Evolutionary conservation across 768 basidiomycete genomes (phyloP), one percentile per base, ranked within the genome.

Genomic region (Fistulinella prunicolor): DNA sequence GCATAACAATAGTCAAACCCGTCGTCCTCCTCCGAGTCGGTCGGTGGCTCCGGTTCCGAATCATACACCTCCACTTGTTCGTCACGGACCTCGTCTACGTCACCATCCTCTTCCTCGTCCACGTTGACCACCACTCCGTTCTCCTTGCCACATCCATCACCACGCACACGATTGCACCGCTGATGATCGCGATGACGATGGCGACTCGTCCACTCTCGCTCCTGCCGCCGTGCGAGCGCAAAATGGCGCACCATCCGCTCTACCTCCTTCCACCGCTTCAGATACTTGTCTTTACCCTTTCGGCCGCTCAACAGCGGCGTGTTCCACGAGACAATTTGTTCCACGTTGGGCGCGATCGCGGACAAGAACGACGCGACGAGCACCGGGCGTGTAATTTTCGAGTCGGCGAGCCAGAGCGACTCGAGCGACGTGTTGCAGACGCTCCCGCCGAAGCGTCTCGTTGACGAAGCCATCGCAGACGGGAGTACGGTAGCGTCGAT

Each of bases 281-380:
- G 26, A 39, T 65, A 67, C 47, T 60, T 65, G 13, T 62, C 54
- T 17, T 63, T 62, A 0, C 63, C 63, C 0, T 17, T 12, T 8
- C 58, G 40, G 1, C 60, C 60, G 17, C 60, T 65, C 52, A 65
- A 39, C 42, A 65, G 32, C 1, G 60, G 61, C 40, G 63, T 64
- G 8, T 64, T 67, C 64, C 64, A 65, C 34, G 64, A 63, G 8
- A 34, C 51, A 44, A 63, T 61, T 39, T 65, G 61, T 24, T 58
- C 61, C 3, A 67, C 5, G 4, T 67, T 67, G 2, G 64, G 64
- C 1, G 61, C 66, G 21, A 65, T 54, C 0, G 66, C 56, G 17
- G 64, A 67, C 20, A 65, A 10, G 24, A 63, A 65, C 9, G 63
- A 45, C 0, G 64, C 64, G 21, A 65, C 64, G 41, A 65, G 54